Evolutionary conservation across 129 eudicot genomes (phyloP).

Genomic region (Kitagawia praeruptora): DNA sequence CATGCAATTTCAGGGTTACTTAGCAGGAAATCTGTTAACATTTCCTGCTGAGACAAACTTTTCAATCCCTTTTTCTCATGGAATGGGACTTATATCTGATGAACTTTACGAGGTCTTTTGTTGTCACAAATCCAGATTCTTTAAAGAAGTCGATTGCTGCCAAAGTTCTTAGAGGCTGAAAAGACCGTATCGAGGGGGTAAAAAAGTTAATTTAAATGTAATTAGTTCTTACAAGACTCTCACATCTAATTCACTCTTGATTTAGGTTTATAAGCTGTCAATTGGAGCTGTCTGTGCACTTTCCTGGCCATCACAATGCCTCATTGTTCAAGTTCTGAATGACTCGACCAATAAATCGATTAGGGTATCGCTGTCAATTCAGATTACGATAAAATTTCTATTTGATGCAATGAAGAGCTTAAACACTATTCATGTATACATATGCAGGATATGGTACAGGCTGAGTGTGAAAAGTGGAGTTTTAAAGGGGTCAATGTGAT

Average conservation of each 20-base stretch:
- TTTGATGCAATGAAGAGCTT: not conserved
- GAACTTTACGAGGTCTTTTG: too few relatives aligned
- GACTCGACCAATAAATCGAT: constrained; percentile 70
- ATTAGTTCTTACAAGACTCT: not conserved
- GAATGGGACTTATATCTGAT: too few relatives aligned
- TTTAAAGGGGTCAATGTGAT: constrained; percentile 59
- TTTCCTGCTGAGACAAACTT: too few relatives aligned
- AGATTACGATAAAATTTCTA: not conserved
- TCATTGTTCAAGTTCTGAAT: constrained; percentile 76
- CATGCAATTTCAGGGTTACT: too few relatives aligned
- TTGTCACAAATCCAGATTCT: too few relatives aligned
- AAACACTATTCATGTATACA: not conserved
- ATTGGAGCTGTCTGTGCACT: constrained; percentile 74
- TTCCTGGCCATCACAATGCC: constrained; percentile 65
- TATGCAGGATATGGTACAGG: constrained; percentile 54
- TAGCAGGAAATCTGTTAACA: too few relatives aligned
- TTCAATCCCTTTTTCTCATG: too few relatives aligned
- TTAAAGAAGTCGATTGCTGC: not conserved
- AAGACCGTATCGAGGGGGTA: not conserved
- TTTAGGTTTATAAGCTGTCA: constrained; percentile 83
- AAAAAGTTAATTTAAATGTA: not conserved
- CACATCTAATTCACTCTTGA: not conserved
- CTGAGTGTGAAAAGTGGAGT: constrained; percentile 63
- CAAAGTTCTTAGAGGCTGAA: not conserved
- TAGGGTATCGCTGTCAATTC: constrained; percentile 41